These are phyloP conservation scores for Taiozyma sp. DNA, from an alignment of 1,139 yeast genomes.

Conservation along the genomic window DNA sequence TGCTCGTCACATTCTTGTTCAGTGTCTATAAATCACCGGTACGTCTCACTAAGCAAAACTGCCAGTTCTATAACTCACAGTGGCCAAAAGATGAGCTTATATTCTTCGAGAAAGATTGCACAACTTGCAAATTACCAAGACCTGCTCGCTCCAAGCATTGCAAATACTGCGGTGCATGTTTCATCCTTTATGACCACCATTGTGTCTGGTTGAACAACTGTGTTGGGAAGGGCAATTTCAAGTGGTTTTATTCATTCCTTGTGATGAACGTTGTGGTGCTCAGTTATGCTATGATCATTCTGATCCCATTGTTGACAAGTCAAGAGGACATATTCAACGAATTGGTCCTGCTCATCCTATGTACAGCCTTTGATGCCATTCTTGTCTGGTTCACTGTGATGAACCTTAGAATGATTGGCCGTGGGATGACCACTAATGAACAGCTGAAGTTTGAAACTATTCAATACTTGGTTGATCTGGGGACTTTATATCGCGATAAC, in stretches of 20 bases:
- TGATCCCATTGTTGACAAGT: slow-evolving; percentile 25
- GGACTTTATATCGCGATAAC: slow-evolving; percentile 33
- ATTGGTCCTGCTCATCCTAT: slow-evolving; percentile 33
- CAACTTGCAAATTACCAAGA: slow-evolving; percentile 64
- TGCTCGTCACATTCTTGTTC: slow-evolving; percentile 38
- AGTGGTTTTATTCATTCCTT: slow-evolving; percentile 65
- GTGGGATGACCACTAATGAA: slow-evolving; percentile 93
- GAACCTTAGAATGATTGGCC: slow-evolving; percentile 58
- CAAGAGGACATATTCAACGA: slow-evolving; percentile 12
- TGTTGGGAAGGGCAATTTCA: slow-evolving; percentile 72
- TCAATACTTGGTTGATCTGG: slow-evolving; percentile 52
- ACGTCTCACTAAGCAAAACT: slow-evolving; percentile 24
- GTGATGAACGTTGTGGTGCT: slow-evolving; percentile 51
- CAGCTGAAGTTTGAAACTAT: slow-evolving; percentile 78
- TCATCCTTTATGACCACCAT: slow-evolving; percentile 79
- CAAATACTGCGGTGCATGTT: slow-evolving; percentile 63
- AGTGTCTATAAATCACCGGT: slow-evolving; percentile 61
- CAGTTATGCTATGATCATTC: slow-evolving; percentile 48
- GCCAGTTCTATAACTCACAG: neutral
- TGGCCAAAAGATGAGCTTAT: slow-evolving; percentile 17
- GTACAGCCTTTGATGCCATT: slow-evolving; percentile 49
- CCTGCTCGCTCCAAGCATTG: slow-evolving; percentile 94
- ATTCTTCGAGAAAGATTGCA: slow-evolving; percentile 23
- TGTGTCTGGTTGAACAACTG: slow-evolving; percentile 96
- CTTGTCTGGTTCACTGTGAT: slow-evolving; percentile 53